phyloP scores from a whole-genome alignment of 352 stramenopile species.

The Phytophthora podocarpi region DNA sequence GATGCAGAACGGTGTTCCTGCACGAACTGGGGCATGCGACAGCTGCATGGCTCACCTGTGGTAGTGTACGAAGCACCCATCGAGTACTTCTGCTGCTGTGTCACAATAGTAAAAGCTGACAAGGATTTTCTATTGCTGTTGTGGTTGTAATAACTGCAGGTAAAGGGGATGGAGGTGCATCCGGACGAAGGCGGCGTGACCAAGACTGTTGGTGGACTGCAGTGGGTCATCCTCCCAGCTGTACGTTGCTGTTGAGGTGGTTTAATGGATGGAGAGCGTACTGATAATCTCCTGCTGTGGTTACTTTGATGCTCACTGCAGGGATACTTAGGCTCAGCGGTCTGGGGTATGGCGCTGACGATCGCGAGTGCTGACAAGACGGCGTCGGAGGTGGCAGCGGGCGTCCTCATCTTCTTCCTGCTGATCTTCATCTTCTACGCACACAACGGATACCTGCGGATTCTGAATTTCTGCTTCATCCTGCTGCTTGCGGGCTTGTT shows the following conservation, averaged over 20 bases:
- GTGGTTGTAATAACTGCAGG: slow-evolving; percentile 29
- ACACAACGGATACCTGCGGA: slow-evolving; percentile 86
- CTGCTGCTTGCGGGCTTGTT: slow-evolving; percentile 78
- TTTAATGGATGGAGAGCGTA: background rate
- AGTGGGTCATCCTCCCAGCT: slow-evolving; percentile 78
- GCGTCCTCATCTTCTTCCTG: slow-evolving; percentile 89
- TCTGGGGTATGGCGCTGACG: slow-evolving; percentile 88
- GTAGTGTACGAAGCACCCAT: slow-evolving; percentile 44
- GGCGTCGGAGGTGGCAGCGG: slow-evolving; percentile 71
- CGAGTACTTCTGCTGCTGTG: too few species aligned
- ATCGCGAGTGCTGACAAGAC: slow-evolving; percentile 71
- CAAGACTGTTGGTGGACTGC: slow-evolving; percentile 73
- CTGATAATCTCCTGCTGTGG: background rate
- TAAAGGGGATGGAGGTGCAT: slow-evolving; percentile 90
- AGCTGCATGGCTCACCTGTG: slow-evolving; percentile 86
- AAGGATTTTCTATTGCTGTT: slow-evolving; percentile 14
- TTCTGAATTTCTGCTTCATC: slow-evolving; percentile 87
- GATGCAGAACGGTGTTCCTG: slow-evolving; percentile 81
- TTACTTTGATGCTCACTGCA: slow-evolving; percentile 22
- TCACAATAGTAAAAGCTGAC: background rate
- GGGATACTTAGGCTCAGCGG: slow-evolving; percentile 85
- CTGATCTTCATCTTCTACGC: slow-evolving; percentile 88
- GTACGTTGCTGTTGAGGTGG: slow-evolving; percentile 32
- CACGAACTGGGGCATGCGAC: slow-evolving; percentile 87
- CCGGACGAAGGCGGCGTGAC: slow-evolving; percentile 89